Conservation (phyloP, 192 early-diverging fungal species). For the Umbelopsis sp. region DNA sequence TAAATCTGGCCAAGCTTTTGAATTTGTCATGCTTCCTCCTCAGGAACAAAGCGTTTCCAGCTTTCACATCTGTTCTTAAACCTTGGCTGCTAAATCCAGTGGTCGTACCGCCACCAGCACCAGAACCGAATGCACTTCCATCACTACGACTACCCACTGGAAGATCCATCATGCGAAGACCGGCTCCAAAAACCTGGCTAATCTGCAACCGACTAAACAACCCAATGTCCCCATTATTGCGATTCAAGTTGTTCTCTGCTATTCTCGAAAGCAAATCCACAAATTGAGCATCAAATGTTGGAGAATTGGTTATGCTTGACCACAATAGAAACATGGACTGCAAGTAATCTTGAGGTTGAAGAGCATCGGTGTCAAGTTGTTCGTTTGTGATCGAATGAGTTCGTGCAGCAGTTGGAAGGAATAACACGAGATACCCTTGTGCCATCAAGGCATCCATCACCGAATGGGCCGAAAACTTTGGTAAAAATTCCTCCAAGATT, state of each 20-base stretch:
- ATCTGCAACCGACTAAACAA: constrained; percentile 66
- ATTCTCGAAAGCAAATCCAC: constrained; percentile 73
- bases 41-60: constrained; percentile 39
- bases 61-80: constrained; percentile 42
- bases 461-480: constrained; percentile 72
- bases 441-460: constrained; percentile 57
- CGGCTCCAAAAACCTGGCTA: constrained; percentile 56
- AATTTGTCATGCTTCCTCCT: constrained; percentile 49
- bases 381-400: constrained; percentile 22
- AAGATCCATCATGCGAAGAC: constrained; percentile 50
- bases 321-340: constrained; percentile 86
- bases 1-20: constrained; percentile 74
- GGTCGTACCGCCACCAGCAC: constrained; percentile 48
- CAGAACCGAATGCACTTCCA: constrained; percentile 47
- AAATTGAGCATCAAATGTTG: constrained; percentile 69
- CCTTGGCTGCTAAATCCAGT: constrained; percentile 43
- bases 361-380: constrained; percentile 25
- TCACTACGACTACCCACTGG: constrained; percentile 57
- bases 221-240: constrained; percentile 40
- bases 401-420: constrained; percentile 62
- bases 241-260: constrained; percentile 51
- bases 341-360: constrained; percentile 65
- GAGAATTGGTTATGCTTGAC: constrained; percentile 66
- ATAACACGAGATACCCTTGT: constrained; percentile 65
- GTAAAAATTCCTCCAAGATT: constrained; percentile 80